Conservation (phyloP, 371 early-diverging fungal species). For the Homolaphlyctis polyrhiza region DNA sequence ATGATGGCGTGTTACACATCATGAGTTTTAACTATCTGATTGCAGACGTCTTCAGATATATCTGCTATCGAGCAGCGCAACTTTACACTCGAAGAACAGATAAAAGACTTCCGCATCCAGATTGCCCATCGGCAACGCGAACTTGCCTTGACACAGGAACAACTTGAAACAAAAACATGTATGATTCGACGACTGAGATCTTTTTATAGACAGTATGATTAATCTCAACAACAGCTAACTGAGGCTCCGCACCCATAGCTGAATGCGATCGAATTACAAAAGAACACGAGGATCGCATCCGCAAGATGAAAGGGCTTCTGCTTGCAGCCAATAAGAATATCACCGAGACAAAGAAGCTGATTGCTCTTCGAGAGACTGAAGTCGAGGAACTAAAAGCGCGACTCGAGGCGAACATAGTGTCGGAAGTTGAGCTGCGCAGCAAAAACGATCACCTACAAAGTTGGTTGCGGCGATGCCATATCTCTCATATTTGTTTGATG, state of each 20-base stretch:
- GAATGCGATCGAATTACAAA: background rate
- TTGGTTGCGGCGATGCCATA: background rate
- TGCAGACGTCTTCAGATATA: background rate
- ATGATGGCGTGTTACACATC: no score
- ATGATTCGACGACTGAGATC: background rate
- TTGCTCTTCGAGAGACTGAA: background rate
- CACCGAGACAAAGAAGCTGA: background rate
- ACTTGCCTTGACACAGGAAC: constrained; percentile 6
- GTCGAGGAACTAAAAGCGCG: background rate
- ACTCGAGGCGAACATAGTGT: background rate
- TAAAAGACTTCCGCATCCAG: constrained; percentile 20
- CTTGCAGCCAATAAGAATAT: constrained; percentile 6
- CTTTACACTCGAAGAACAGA: constrained; percentile 5
- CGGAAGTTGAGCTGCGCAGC: background rate
- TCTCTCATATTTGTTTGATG: background rate
- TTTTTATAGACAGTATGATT: no score
- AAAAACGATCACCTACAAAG: background rate
- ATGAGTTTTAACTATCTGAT: no score
- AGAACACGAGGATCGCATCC: background rate
- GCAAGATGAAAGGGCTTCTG: constrained; percentile 3
- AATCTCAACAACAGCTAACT: no score
- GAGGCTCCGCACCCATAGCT: no score
- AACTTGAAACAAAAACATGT: background rate
- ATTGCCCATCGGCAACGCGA: constrained; percentile 19
- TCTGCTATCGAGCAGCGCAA: background rate